Evolutionary conservation across 768 basidiomycete species (phyloP), one percentile per base, ranked within the genome.

Genomic region (Suillus clintonianus): DNA sequence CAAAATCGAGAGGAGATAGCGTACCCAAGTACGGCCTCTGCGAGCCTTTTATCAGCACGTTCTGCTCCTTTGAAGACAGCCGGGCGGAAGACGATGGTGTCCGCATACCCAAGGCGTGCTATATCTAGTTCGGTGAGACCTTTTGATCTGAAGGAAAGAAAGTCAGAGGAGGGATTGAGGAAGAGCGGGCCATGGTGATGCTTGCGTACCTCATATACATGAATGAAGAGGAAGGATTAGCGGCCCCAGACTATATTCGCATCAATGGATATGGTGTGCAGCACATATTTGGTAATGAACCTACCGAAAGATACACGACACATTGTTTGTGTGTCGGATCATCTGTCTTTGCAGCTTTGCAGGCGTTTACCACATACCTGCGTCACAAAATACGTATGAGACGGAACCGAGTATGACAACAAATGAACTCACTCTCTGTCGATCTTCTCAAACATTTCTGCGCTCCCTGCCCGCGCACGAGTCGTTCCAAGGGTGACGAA

Each of bases 401-500:
- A 37, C 27, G 32, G 17, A 6, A 15, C 27, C 41, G 42, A 56
- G 14, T 13, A 6, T 27, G 34, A 37, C 41, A 61, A 47, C 5
- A 37, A 86, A 47, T 43, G 22, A 41, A 78, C 85, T 64, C 67
- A 92, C 87, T 90, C 87, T 74, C 88, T 79, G 68, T 93, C 92
- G 62, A 94, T 91, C 78, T 85, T 90, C 70, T 89, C 87, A 65
- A 92, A 94, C 10, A 82, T 82, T 41, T 82, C 85, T 1, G 83
- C 83, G 65, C 88, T 83, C 4, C 90, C 90, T 0, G 90, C 91
- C 17, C 37, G 63, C 17, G 81, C 83, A 30, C 76, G 80, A 14
- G 86, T 87, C 22, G 91, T 93, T 9, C 91, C 92, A 10, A 94
- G 74, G 79, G 90, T 82, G 64, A 94, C 85, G 69, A 87, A 89